A percentile compares a stretch with the other conserved stretches of the same genome.
Conservation (phyloP, 2,329 filamentous ascomycete genomes). For the Talaromyces sp. region DNA sequence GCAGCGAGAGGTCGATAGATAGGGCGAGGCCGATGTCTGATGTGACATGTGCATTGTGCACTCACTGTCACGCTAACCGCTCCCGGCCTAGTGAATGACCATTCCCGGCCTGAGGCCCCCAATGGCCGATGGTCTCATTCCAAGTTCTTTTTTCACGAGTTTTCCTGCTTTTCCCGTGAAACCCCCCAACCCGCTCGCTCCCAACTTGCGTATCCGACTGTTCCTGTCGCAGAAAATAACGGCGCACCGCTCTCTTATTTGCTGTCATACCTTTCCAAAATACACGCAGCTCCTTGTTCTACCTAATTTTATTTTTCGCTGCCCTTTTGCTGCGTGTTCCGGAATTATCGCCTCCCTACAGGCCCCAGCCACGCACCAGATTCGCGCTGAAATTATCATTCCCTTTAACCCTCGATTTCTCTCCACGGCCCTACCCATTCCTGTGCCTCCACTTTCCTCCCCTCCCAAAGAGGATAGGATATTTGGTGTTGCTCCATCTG, state of each 20-base stretch:
- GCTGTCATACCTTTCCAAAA: slow-evolving; percentile 2
- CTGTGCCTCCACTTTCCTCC: slow-evolving; percentile 26
- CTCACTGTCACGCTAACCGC: neutral
- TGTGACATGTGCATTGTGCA: no score
- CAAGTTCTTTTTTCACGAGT: neutral
- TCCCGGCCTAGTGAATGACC: neutral
- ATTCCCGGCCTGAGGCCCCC: neutral
- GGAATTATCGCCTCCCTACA: neutral
- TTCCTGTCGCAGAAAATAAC: slow-evolving; percentile 7
- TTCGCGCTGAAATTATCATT: neutral
- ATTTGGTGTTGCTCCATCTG: slow-evolving; percentile 18
- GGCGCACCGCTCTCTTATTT: neutral
- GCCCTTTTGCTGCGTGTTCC: slow-evolving; percentile 12
- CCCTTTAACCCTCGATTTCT: slow-evolving; percentile 12
- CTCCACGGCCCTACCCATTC: slow-evolving; percentile 25
- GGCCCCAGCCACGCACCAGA: neutral
- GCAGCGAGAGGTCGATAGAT: no score
- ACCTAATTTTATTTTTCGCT: neutral
- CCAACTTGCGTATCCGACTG: neutral
- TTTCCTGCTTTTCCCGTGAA: slow-evolving; percentile 12
- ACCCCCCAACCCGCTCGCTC: slow-evolving; percentile 2
- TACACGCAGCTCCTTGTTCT: neutral
- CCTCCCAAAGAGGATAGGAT: slow-evolving; percentile 17
- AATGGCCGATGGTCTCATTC: neutral
- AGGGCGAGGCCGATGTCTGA: no score